Evolutionary conservation across 495 filamentous ascomycete species (phyloP).

Genomic region (Neurospora pannonica): DNA sequence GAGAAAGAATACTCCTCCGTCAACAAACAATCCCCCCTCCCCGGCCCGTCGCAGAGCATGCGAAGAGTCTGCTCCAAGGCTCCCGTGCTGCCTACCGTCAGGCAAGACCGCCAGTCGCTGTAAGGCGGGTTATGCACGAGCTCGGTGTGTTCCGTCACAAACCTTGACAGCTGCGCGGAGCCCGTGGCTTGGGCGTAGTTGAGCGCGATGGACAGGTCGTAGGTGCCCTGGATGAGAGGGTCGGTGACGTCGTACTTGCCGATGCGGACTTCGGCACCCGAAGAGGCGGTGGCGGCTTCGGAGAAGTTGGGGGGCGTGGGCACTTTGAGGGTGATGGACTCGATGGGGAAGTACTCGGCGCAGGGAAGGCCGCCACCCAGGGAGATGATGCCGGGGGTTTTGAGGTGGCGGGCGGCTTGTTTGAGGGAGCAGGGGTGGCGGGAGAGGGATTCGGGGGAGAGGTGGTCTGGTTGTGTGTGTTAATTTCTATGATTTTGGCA

Average conservation of each 20-base stretch:
- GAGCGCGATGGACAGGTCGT: conserved; percentile 69
- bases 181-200: conserved; percentile 88
- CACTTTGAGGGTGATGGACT: conserved; percentile 27
- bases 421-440: conserved; percentile 64
- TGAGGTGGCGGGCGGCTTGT: conserved; percentile 59
- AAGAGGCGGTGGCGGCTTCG: conserved; percentile 47
- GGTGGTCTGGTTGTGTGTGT: conserved; percentile 25
- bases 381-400: conserved; percentile 67
- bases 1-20: conserved; percentile 84
- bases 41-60: conserved; percentile 56
- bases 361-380: conserved; percentile 89
- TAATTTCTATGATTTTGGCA: background rate
- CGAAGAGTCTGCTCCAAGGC: conserved; percentile 68
- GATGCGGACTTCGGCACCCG: conserved; percentile 47
- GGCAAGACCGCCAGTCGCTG: conserved; percentile 67
- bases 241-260: conserved; percentile 71
- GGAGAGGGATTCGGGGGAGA: conserved; percentile 47
- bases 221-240: conserved; percentile 30
- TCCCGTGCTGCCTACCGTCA: conserved; percentile 71
- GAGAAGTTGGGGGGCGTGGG: conserved; percentile 50
- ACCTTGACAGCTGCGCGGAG: conserved; percentile 76
- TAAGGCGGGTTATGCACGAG: conserved; percentile 68
- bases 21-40: conserved; percentile 60
- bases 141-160: conserved; percentile 88
- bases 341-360: conserved; percentile 72